phyloP scores from a whole-genome alignment of 352 stramenopile species.

The Pythium graminicola region DNA sequence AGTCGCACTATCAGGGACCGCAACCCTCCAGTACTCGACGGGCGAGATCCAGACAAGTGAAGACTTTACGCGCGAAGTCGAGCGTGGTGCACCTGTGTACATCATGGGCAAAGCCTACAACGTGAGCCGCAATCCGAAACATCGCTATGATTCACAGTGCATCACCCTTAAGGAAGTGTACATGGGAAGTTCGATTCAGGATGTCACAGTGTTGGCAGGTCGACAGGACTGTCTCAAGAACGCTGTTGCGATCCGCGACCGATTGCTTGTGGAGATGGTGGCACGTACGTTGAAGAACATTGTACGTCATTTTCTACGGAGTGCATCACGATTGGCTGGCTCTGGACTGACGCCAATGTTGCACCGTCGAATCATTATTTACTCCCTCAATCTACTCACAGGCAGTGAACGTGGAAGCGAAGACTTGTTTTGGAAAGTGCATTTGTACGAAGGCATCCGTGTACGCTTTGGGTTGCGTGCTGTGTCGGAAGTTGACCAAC shows the following conservation, averaged over 20 bases:
- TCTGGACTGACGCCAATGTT: constrained; percentile 40
- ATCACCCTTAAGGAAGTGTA: constrained; percentile 58
- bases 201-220: constrained; percentile 61
- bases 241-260: constrained; percentile 41
- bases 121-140: constrained; percentile 36
- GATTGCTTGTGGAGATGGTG: constrained; percentile 84
- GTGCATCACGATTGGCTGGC: constrained; percentile 23
- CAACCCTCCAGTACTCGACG: constrained; percentile 78
- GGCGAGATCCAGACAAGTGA: constrained; percentile 62
- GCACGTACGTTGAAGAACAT: constrained; percentile 85
- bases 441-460: constrained; percentile 72
- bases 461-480: constrained; percentile 58
- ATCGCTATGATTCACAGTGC: constrained; percentile 49
- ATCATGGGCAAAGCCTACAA: constrained; percentile 45
- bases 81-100: constrained; percentile 53
- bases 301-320: constrained; percentile 66
- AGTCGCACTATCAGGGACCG: constrained; percentile 63
- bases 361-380: constrained; percentile 42
- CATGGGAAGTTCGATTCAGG: constrained; percentile 62
- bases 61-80: constrained; percentile 79
- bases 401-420: constrained; percentile 54
- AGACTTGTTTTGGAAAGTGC: constrained; percentile 49
- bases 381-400: constrained; percentile 64
- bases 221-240: constrained; percentile 52
- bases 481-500: constrained; percentile 69